These are phyloP conservation scores for Lizanozyma gosingica DNA, from an alignment of 1,139 yeast species.

Conservation along the genomic window DNA sequence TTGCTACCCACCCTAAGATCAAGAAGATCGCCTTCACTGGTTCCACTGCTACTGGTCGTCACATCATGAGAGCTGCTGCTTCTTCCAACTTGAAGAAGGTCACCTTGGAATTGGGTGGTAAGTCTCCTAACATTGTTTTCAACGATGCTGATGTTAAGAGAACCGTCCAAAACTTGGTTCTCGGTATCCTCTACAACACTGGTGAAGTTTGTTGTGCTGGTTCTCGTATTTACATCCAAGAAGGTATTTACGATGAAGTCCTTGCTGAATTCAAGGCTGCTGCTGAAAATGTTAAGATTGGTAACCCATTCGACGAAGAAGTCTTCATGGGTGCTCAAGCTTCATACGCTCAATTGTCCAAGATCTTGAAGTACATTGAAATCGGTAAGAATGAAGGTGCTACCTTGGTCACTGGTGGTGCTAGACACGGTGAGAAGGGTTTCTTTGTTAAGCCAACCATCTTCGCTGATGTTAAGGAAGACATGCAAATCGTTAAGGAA, in stretches of 20 bases:
- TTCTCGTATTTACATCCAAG: slow-evolving; percentile 73
- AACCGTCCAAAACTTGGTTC: slow-evolving; percentile 51
- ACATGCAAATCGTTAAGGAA: slow-evolving; percentile 64
- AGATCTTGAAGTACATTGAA: slow-evolving; percentile 65
- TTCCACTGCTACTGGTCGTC: slow-evolving; percentile 74
- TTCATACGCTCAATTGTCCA: slow-evolving; percentile 64
- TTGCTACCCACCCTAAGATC: slow-evolving; percentile 57
- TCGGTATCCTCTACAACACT: slow-evolving; percentile 69
- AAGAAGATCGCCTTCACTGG: slow-evolving; percentile 83
- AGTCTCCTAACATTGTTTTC: slow-evolving; percentile 74
- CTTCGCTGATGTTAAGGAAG: slow-evolving; percentile 59
- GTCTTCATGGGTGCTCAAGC: slow-evolving; percentile 85
- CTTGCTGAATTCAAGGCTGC: slow-evolving; percentile 51
- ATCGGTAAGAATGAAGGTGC: slow-evolving; percentile 73
- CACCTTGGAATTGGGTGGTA: slow-evolving; percentile 81
- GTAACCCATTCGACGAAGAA: slow-evolving; percentile 67
- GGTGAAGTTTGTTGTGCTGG: slow-evolving; percentile 92
- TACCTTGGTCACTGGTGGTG: slow-evolving; percentile 68
- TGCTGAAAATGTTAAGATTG: slow-evolving; percentile 50
- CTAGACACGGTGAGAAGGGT: slow-evolving; percentile 58
- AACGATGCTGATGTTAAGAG: slow-evolving; percentile 60
- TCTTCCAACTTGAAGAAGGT: slow-evolving; percentile 65
- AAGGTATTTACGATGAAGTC: slow-evolving; percentile 61
- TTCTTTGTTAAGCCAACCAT: slow-evolving; percentile 75
- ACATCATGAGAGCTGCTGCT: slow-evolving; percentile 66